phyloP scores from a whole-genome alignment of 352 stramenopile genomes.

The Blastocystis sp. region DNA sequence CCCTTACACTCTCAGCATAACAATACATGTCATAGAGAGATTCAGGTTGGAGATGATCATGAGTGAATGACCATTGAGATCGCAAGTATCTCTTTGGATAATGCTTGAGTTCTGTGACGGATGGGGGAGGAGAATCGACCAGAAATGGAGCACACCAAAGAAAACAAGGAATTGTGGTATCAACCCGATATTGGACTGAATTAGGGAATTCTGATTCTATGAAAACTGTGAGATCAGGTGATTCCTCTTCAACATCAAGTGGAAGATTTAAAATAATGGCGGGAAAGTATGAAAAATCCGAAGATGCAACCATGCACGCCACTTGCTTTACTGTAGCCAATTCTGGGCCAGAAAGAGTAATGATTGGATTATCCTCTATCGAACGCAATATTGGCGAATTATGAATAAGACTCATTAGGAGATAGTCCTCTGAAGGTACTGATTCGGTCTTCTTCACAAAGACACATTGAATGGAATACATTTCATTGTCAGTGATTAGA shows the following conservation, averaged over 20 bases:
- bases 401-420: neutral
- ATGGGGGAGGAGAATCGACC: neutral
- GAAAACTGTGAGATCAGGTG: neutral
- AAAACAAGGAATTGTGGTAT: neutral
- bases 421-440: neutral
- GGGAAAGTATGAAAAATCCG: neutral
- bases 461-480: neutral
- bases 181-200: neutral
- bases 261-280: neutral
- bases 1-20: neutral
- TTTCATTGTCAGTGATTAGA: neutral
- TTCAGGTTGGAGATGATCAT: neutral
- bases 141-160: neutral
- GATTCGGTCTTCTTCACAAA: neutral
- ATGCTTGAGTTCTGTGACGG: neutral
- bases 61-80: neutral
- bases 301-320: neutral
- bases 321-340: neutral
- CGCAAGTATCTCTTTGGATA: neutral
- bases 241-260: neutral
- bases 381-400: neutral
- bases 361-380: neutral
- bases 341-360: neutral
- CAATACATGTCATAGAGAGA: neutral
- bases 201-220: neutral